Evolutionary conservation across 768 basidiomycete genomes (phyloP).

Genomic region (Mycena belliarum): DNA sequence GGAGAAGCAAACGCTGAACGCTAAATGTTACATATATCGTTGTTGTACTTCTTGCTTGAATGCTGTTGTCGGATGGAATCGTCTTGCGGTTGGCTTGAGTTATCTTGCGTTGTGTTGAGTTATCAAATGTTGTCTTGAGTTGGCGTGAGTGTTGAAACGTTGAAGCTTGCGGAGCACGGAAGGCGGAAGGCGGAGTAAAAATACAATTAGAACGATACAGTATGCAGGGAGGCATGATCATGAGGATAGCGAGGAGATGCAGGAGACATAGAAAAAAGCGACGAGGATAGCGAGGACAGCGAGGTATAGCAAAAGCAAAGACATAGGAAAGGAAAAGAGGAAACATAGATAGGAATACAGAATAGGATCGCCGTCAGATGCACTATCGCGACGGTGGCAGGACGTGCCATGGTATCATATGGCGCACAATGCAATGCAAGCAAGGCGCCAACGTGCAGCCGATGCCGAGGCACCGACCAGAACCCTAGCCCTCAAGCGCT

Average conservation of each 20-base stretch:
- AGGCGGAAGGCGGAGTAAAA: neutral
- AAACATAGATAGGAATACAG: constrained; percentile 15
- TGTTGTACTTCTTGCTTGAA: constrained; percentile 5
- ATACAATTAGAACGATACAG: constrained; percentile 14
- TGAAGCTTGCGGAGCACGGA: too few species aligned
- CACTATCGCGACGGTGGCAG: constrained; percentile 21
- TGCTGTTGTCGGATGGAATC: neutral
- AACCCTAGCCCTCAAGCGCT: neutral
- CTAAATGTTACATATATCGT: constrained; percentile 1
- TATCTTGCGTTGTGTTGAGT: neutral
- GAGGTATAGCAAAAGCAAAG: neutral
- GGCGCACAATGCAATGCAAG: neutral
- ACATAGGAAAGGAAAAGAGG: neutral
- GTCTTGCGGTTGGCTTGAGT: neutral
- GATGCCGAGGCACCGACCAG: neutral
- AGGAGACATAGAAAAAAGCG: neutral
- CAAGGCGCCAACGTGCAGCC: too few species aligned
- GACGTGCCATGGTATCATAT: constrained; percentile 12
- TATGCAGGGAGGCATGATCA: neutral
- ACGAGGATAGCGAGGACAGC: neutral
- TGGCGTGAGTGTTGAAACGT: neutral
- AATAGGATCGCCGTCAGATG: constrained; percentile 15
- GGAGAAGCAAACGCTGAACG: constrained; percentile 10
- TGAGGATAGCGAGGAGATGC: neutral
- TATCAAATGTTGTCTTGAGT: neutral